A percentile compares a stretch with the other conserved stretches of the same genome.
Evolutionary conservation across 208 protist genomes (phyloP).

Genomic region (Acanthamoeba lenticulata): DNA sequence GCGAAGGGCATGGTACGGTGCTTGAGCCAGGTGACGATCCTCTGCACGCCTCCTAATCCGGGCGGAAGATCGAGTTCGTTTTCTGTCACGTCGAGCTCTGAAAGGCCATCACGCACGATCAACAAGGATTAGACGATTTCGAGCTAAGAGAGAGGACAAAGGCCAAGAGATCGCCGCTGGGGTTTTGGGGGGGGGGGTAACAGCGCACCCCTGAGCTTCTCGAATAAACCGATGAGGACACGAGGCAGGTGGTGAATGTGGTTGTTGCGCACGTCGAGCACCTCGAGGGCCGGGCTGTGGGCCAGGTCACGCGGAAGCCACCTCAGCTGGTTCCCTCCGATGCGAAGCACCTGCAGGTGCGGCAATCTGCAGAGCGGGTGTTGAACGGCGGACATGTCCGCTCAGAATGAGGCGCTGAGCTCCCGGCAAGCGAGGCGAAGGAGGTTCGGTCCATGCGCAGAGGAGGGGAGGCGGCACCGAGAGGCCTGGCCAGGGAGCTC

Average conservation of each 20-base stretch:
- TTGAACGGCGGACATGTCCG: not conserved
- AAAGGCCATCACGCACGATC: not conserved
- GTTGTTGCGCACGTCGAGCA: conserved; percentile 2
- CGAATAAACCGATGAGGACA: not conserved
- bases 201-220: not conserved
- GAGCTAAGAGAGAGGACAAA: not conserved
- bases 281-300: not conserved
- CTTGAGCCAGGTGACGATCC: not conserved
- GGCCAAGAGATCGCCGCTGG: not conserved
- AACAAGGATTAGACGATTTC: not conserved
- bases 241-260: conserved; percentile 20
- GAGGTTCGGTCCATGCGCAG: not conserved
- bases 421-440: too few relatives aligned
- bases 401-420: not conserved
- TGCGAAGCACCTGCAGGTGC: not conserved
- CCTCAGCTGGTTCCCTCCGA: conserved; percentile 26
- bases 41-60: not conserved
- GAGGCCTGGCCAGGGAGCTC: not conserved
- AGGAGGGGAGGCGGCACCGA: not conserved
- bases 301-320: not conserved
- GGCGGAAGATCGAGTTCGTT: not conserved
- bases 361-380: not conserved
- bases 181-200: not conserved
- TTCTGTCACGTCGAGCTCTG: not conserved
- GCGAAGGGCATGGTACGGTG: not conserved